Evolutionary conservation across 2,329 filamentous ascomycete species (phyloP).

Genomic region (Cryphonectria parasitica): DNA sequence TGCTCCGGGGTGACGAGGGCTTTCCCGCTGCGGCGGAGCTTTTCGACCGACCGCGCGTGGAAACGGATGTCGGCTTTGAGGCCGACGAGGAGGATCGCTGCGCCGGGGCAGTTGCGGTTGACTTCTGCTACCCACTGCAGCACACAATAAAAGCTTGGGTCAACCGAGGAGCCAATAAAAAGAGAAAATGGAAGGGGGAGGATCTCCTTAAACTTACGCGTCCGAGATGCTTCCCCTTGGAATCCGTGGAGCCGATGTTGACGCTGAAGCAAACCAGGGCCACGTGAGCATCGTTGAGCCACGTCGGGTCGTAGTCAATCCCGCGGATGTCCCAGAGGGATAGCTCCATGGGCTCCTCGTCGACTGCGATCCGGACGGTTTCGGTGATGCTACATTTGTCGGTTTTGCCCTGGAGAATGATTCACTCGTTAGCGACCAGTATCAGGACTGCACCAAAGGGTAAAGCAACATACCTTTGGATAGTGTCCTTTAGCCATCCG

Average conservation of each 20-base stretch:
- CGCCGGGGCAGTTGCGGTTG: constrained; percentile 29
- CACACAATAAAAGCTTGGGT: background rate
- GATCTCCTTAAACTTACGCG: constrained; percentile 13
- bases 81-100: constrained; percentile 28
- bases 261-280: constrained; percentile 29
- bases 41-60: constrained; percentile 28
- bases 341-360: constrained; percentile 26
- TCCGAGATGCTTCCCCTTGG: constrained; percentile 28
- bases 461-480: constrained; percentile 11
- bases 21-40: constrained; percentile 26
- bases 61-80: constrained; percentile 28
- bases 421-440: background rate
- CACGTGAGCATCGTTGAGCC: constrained; percentile 25
- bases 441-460: too few species aligned
- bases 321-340: constrained; percentile 28
- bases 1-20: constrained; percentile 25
- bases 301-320: constrained; percentile 29
- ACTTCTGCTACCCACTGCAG: constrained; percentile 28
- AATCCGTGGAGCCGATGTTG: constrained; percentile 28
- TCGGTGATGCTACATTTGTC: constrained; percentile 19
- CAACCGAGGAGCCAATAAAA: background rate
- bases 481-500: constrained; percentile 26
- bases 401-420: constrained; percentile 4
- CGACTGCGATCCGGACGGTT: constrained; percentile 24
- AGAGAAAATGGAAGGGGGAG: background rate